Conservation (phyloP, 2,329 filamentous ascomycete species). For the Westerdykella ornata region DNA sequence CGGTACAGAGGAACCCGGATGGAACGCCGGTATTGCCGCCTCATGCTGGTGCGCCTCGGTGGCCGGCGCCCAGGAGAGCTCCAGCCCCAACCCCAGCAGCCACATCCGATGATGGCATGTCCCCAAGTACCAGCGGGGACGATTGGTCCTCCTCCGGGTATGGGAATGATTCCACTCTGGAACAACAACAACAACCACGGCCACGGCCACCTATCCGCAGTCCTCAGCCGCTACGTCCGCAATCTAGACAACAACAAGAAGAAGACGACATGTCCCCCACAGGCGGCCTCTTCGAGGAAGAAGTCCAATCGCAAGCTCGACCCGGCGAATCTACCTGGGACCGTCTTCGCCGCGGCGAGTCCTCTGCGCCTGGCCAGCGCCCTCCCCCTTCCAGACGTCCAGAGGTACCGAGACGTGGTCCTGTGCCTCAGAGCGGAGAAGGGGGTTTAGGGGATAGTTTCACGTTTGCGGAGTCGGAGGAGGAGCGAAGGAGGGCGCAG, state of each 20-base stretch:
- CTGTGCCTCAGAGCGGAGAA: neutral
- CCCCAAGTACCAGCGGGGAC: constrained; percentile 36
- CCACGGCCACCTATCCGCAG: neutral
- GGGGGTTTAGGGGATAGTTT: constrained; percentile 38
- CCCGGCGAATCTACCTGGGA: constrained; percentile 41
- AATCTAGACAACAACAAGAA: constrained; percentile 8
- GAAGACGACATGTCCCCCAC: constrained; percentile 35
- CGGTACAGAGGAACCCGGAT: constrained; percentile 11
- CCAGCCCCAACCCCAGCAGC: neutral
- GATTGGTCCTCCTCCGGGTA: constrained; percentile 14
- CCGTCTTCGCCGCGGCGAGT: constrained; percentile 35
- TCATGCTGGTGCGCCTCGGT: constrained; percentile 1
- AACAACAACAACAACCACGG: constrained; percentile 4
- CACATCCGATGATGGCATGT: constrained; percentile 35
- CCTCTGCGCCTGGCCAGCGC: constrained; percentile 10
- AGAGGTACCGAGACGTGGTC: constrained; percentile 15
- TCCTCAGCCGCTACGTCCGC: constrained; percentile 6
- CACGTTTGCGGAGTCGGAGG: constrained; percentile 39
- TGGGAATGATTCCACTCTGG: constrained; percentile 2
- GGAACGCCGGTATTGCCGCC: constrained; percentile 11
- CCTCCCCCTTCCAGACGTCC: constrained; percentile 12
- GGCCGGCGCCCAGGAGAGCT: constrained; percentile 2
- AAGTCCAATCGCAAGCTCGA: constrained; percentile 9
- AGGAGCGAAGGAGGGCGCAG: constrained; percentile 41
- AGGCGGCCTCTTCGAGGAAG: constrained; percentile 31